These are phyloP conservation scores for Aspergillus sp. DNA, from an alignment of 2,329 filamentous ascomycete genomes.

Conservation along the genomic window DNA sequence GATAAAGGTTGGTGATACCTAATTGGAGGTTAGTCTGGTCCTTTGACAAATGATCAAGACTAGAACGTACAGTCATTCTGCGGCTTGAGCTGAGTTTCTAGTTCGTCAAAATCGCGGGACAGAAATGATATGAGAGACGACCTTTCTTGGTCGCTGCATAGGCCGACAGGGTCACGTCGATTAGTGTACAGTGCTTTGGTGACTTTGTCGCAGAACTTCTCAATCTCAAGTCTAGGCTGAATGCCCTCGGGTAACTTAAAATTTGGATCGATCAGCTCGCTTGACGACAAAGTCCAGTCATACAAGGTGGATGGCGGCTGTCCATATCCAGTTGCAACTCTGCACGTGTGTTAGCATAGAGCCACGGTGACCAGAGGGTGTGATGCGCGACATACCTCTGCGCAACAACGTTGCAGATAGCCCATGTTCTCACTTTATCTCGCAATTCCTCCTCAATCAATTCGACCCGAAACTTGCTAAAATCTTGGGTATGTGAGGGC, in stretches of 20 bases:
- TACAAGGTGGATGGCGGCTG: constrained; percentile 63
- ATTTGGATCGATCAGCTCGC: constrained; percentile 43
- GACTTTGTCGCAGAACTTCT: constrained; percentile 59
- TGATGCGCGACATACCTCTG: constrained; percentile 51
- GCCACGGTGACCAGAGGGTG: background rate
- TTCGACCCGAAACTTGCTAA: constrained; percentile 52
- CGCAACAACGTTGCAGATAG: constrained; percentile 66
- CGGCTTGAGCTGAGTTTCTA: constrained; percentile 51
- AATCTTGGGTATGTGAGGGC: constrained; percentile 61
- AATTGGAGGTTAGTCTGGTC: constrained; percentile 2
- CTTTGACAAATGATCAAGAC: background rate
- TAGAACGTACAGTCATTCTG: constrained; percentile 40
- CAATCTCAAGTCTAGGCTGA: constrained; percentile 54
- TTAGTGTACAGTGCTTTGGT: constrained; percentile 59
- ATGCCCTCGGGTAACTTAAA: constrained; percentile 55
- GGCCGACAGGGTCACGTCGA: constrained; percentile 53
- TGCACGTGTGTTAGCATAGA: constrained; percentile 23
- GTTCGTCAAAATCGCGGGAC: constrained; percentile 48
- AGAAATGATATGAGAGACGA: constrained; percentile 47
- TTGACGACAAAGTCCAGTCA: constrained; percentile 56
- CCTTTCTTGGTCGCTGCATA: constrained; percentile 46
- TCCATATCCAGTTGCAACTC: constrained; percentile 67
- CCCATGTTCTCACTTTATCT: constrained; percentile 67
- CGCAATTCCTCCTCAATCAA: constrained; percentile 62
- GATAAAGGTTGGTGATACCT: constrained; percentile 49